Conservation (phyloP, 352 stramenopile species). For the Elongisporangium prolatum region DNA sequence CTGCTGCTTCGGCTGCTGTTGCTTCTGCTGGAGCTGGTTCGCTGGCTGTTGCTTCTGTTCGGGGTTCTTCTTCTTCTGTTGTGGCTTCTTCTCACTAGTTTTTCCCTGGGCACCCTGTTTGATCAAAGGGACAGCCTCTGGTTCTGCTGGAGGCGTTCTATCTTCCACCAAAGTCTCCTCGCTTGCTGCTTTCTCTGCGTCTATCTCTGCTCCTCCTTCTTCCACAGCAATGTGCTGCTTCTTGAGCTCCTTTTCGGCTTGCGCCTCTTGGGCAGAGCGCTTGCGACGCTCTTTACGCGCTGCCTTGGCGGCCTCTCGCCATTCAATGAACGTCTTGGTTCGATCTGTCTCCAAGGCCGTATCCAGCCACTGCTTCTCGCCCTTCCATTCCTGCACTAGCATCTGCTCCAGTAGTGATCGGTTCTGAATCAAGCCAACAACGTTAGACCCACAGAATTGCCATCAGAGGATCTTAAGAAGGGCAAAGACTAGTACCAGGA, state of each 20-base stretch:
- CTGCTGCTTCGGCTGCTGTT: not conserved
- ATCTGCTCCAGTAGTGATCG: slow-evolving; percentile 50
- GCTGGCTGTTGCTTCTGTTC: not conserved
- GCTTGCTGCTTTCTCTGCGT: not conserved
- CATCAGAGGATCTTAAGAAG: not conserved
- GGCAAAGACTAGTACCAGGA: slow-evolving; percentile 48
- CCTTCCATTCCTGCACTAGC: slow-evolving; percentile 65
- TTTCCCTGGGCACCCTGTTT: not conserved
- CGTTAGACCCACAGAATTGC: not conserved
- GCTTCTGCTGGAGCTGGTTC: not conserved
- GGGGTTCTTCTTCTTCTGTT: not conserved
- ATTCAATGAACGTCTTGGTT: slow-evolving; percentile 57
- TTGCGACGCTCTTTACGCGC: slow-evolving; percentile 57
- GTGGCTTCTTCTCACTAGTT: not conserved
- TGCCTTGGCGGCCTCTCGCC: slow-evolving; percentile 60
- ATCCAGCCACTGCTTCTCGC: slow-evolving; percentile 54
- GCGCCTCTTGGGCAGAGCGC: slow-evolving; percentile 41
- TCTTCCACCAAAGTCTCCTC: not conserved
- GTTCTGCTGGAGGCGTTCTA: not conserved
- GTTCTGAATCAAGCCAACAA: slow-evolving; percentile 21
- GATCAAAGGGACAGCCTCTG: not conserved
- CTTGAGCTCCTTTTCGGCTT: slow-evolving; percentile 32
- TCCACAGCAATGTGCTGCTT: slow-evolving; percentile 18
- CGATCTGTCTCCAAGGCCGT: slow-evolving; percentile 37
- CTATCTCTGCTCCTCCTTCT: not conserved